Evolutionary conservation across 805 yeast species (phyloP), one percentile per base, ranked within the genome.

Genomic region (Starmerella cellae): DNA sequence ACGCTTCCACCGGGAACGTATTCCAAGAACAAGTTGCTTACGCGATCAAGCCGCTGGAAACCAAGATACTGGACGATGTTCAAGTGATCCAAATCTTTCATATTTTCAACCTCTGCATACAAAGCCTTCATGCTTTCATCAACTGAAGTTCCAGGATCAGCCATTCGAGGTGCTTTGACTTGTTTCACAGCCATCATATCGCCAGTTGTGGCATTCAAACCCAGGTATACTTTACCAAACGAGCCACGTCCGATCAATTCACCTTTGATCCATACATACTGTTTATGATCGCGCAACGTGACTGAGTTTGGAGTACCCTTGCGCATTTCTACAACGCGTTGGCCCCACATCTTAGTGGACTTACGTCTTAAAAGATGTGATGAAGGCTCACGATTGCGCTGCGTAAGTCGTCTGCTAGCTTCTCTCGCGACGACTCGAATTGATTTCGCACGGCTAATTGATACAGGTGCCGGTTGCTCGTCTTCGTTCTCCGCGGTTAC

Each of bases 101-200:
- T 70, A 2, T 94, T 85, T 48, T 85, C 85, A 23, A 93, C 94
- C 60, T 91, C 99, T 1, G 87, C 79, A 52, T 77, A 77, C 37
- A 91, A 66, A 0, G 95, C 94, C 41, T 79, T 91, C 35, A 84
- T 71, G 2, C 79, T 82, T 43, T 75, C 85, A 22, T 64, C 60
- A 8, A 30, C 28, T 4, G 45, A 35, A 6, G 38, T 6, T 14
- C 38, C 43, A 19, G 36, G 35, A 44, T 61, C 64, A 34, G 16
- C 26, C 20, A 20, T 29, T 21, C 37, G 33, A 46, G 17, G 63
- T 53, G 27, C 67, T 56, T 42, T 63, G 2, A 88, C 95, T 61
- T 91, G 98, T 57, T 91, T 91, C 2, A 91, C 98, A 0, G 99
- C 99, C 65, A 91, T 80, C 94, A 91, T 85, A 55, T 91, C 99